Base-by-base conservation (phyloP, 495 filamentous ascomycete genomes). In the Lichenothelia convexa region DNA sequence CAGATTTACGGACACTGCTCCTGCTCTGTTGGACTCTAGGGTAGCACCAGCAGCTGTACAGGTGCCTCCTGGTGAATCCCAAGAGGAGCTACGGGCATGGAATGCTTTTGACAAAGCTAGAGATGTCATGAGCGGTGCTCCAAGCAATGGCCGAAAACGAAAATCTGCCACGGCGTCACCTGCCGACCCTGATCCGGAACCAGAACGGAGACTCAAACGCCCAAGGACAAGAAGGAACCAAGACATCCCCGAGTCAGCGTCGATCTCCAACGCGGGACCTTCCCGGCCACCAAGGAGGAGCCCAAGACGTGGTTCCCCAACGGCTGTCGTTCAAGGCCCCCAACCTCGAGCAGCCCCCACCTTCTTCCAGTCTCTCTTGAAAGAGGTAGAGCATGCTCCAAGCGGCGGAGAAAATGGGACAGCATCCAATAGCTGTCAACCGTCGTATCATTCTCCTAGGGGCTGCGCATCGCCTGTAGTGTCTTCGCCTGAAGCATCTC, bases 321-420 rank as follows among this genome's bases (percentile, higher is more conserved):
- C n/a, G n/a, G n/a, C n/a, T n/a, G n/a, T n/a, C n/a, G n/a, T n/a
- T n/a, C n/a, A n/a, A n/a, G n/a, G n/a, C n/a, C n/a, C n/a, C n/a
- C n/a, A n/a, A n/a, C n/a, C n/a, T 32, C 34, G 50, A 23, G 52
- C 51, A 34, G 66, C 65, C 27, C 68, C 71, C 39, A 62, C 71
- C 54, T 93, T 93, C 55, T 57, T 93, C 3, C 75, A 80, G 26
- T 84, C 82, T 0, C 63, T 94, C 11, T 59, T 94, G 33, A 79
- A 78, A 45, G 85, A 94, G 48, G 84, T 94, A 0, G 82, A 91
- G 54, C n/a, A n/a, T n/a, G n/a, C n/a, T n/a, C n/a, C n/a, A n/a
- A n/a, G n/a, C n/a, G n/a, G n/a, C n/a, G n/a, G n/a, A n/a, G n/a
- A n/a, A n/a, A n/a, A n/a, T n/a, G n/a, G n/a, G n/a, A n/a, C n/a